These are phyloP conservation scores for Isabelozyma gotoi DNA, from an alignment of 805 yeast genomes.

Conservation along the genomic window DNA sequence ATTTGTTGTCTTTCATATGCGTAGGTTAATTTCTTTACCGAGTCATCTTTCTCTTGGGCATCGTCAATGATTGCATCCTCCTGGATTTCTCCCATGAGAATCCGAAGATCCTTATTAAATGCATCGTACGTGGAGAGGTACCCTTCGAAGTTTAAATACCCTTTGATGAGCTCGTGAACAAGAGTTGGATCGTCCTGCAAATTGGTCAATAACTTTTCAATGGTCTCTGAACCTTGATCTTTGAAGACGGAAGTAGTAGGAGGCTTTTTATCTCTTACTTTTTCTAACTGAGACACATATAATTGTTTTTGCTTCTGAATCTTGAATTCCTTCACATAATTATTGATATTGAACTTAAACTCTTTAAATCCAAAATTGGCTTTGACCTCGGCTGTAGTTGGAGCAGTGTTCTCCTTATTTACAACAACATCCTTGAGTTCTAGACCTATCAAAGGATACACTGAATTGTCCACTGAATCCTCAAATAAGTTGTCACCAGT, in stretches of 20 bases:
- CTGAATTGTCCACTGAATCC: constrained; percentile 26
- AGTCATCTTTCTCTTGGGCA: constrained; percentile 5
- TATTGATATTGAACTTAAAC: constrained; percentile 60
- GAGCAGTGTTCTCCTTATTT: constrained; percentile 10
- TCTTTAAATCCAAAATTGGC: constrained; percentile 60
- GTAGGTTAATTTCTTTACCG: constrained; percentile 14
- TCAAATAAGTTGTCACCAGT: constrained; percentile 21
- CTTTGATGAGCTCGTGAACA: constrained; percentile 33
- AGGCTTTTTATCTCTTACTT: constrained; percentile 10
- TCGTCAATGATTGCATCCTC: constrained; percentile 8
- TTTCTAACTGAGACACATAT: constrained; percentile 18
- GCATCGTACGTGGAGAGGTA: constrained; percentile 34
- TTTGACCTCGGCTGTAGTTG: constrained; percentile 25
- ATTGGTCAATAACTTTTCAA: constrained; percentile 15
- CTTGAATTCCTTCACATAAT: constrained; percentile 51
- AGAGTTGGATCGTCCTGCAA: constrained; percentile 25
- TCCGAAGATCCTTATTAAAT: constrained; percentile 29
- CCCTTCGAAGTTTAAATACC: constrained; percentile 40
- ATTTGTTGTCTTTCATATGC: constrained; percentile 23
- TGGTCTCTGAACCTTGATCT: constrained; percentile 4
- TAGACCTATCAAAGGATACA: constrained; percentile 35
- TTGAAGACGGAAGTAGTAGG: background rate
- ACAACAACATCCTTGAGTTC: constrained; percentile 32
- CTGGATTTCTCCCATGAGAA: constrained; percentile 15
- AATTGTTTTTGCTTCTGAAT: constrained; percentile 19